These are phyloP conservation scores for Torulaspora quercuum DNA, from an alignment of 805 yeast species.

Conservation along the genomic window DNA sequence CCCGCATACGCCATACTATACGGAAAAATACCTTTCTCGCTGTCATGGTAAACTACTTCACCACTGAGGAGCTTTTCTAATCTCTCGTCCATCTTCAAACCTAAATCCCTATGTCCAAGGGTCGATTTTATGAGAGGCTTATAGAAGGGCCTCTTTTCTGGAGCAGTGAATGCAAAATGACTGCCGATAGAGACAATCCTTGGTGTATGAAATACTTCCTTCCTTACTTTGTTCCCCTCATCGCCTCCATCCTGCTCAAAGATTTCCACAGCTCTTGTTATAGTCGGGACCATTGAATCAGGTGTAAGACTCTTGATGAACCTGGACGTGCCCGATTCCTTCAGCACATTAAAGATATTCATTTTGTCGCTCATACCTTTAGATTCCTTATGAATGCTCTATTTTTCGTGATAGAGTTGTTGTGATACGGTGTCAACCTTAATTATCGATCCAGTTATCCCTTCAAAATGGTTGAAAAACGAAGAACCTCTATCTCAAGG, in stretches of 20 bases:
- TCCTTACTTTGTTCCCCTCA: slow-evolving; percentile 21
- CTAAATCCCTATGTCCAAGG: slow-evolving; percentile 59
- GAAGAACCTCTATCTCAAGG: no score
- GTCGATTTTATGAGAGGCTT: slow-evolving; percentile 56
- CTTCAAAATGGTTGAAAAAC: no score
- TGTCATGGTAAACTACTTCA: slow-evolving; percentile 41
- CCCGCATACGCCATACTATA: slow-evolving; percentile 94
- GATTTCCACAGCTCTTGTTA: slow-evolving; percentile 31
- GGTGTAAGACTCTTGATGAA: slow-evolving; percentile 26
- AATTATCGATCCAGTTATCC: no score
- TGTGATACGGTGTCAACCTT: no score
- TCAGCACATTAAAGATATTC: slow-evolving; percentile 24
- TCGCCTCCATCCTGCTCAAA: slow-evolving; percentile 20
- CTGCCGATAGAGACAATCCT: slow-evolving; percentile 53
- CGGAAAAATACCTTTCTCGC: slow-evolving; percentile 53
- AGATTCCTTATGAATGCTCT: no score
- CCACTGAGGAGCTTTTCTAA: slow-evolving; percentile 64
- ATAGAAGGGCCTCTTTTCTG: slow-evolving; percentile 55
- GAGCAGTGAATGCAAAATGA: slow-evolving; percentile 68
- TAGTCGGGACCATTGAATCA: slow-evolving; percentile 35
- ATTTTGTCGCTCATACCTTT: slow-evolving; percentile 30
- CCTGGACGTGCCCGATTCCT: slow-evolving; percentile 25
- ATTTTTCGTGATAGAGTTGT: no score
- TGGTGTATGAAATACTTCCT: slow-evolving; percentile 44
- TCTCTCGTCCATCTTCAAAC: slow-evolving; percentile 46